Conservation (phyloP, 495 filamentous ascomycete genomes). For the Parathielavia appendiculata region DNA sequence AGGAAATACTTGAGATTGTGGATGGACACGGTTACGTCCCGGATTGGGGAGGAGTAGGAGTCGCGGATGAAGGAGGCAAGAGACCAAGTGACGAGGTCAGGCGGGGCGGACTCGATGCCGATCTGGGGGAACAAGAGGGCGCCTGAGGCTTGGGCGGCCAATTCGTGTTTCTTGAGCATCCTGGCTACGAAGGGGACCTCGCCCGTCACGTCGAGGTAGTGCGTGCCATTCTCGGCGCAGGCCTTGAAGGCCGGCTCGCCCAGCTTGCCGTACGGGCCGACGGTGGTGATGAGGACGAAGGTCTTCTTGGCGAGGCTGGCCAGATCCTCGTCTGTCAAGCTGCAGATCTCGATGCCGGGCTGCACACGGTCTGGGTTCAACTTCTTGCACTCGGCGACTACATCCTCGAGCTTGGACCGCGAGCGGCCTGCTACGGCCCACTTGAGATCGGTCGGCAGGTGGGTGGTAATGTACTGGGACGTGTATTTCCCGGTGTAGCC, state of each 20-base stretch:
- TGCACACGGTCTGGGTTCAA: slow-evolving; percentile 65
- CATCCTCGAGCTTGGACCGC: slow-evolving; percentile 58
- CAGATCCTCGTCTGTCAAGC: slow-evolving; percentile 61
- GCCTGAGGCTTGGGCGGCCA: slow-evolving; percentile 64
- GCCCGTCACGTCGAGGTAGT: slow-evolving; percentile 87
- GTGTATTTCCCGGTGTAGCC: slow-evolving; percentile 83
- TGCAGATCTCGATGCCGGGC: slow-evolving; percentile 62
- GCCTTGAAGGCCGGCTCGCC: slow-evolving; percentile 79
- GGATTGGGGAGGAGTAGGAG: slow-evolving; percentile 48
- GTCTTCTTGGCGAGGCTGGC: slow-evolving; percentile 65
- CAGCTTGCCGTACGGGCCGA: slow-evolving; percentile 77
- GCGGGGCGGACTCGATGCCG: slow-evolving; percentile 78
- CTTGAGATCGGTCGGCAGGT: slow-evolving; percentile 71
- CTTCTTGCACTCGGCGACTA: slow-evolving; percentile 59
- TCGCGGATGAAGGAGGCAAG: slow-evolving; percentile 61
- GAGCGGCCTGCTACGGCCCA: slow-evolving; percentile 91
- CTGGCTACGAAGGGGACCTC: slow-evolving; percentile 74
- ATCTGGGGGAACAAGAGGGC: slow-evolving; percentile 84
- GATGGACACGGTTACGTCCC: slow-evolving; percentile 56
- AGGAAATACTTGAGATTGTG: slow-evolving; percentile 53
- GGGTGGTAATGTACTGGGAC: slow-evolving; percentile 68
- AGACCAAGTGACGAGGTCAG: slow-evolving; percentile 72
- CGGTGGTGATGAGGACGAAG: slow-evolving; percentile 70
- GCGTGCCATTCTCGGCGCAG: slow-evolving; percentile 82
- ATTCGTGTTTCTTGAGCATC: slow-evolving; percentile 78